phyloP scores from a whole-genome alignment of 2,329 filamentous ascomycete genomes.

The Claviceps digitariae region DNA sequence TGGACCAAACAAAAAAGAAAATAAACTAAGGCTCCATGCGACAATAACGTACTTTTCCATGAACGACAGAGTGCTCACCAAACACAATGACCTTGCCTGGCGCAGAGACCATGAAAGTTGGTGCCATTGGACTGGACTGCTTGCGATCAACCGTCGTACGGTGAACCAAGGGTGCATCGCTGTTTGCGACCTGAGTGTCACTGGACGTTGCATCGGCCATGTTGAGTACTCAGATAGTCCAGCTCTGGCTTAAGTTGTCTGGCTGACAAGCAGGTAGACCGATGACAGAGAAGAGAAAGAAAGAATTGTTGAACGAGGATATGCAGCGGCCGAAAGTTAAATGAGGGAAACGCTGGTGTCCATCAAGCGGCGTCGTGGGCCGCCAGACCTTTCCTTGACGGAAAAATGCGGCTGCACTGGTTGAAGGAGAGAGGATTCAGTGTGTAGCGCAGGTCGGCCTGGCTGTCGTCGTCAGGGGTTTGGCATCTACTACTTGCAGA shows the following conservation, averaged over 20 bases:
- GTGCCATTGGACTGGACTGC: conserved; percentile 55
- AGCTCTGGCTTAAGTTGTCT: background rate
- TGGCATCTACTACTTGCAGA: no score
- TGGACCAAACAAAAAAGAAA: background rate
- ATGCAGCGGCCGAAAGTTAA: background rate
- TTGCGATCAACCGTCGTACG: conserved; percentile 36
- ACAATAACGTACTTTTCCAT: conserved; percentile 59
- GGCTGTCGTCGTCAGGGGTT: no score
- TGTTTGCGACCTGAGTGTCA: conserved; percentile 14
- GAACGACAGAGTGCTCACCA: conserved; percentile 94
- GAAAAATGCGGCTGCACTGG: no score
- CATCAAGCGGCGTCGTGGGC: no score
- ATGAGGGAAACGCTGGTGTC: no score
- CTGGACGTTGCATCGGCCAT: conserved; percentile 12
- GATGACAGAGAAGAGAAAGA: background rate
- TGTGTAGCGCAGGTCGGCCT: no score
- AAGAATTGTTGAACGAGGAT: background rate
- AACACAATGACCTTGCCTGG: conserved; percentile 98
- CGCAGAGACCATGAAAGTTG: conserved; percentile 93
- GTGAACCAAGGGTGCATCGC: conserved; percentile 20
- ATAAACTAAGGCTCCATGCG: background rate
- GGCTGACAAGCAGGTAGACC: background rate
- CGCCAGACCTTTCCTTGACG: background rate
- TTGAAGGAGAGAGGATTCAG: no score
- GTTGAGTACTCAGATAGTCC: background rate